phyloP scores from a whole-genome alignment of 805 yeast genomes.

The Lachancea lanzarotensis region DNA sequence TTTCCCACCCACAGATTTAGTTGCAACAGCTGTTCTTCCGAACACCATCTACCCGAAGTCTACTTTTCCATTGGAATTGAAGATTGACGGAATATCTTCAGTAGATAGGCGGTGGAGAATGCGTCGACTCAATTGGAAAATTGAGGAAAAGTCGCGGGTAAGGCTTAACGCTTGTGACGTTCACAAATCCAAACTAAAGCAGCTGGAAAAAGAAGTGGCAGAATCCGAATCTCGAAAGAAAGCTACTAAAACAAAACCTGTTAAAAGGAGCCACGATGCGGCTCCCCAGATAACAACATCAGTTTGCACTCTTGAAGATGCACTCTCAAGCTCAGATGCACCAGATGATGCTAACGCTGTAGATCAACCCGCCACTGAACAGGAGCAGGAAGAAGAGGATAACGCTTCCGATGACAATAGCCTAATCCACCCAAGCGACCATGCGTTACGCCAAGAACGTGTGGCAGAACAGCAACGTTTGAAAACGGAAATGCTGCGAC shows the following conservation, averaged over 20 bases:
- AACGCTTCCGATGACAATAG: slow-evolving; percentile 26
- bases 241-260: slow-evolving; percentile 21
- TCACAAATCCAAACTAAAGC: slow-evolving; percentile 46
- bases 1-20: slow-evolving; percentile 91
- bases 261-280: slow-evolving; percentile 35
- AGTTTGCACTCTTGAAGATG: slow-evolving; percentile 29
- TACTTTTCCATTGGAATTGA: slow-evolving; percentile 73
- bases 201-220: slow-evolving; percentile 22
- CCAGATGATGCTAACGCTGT: slow-evolving; percentile 3
- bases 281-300: slow-evolving; percentile 35
- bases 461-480: slow-evolving; percentile 28
- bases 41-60: slow-evolving; percentile 86
- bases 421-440: slow-evolving; percentile 33
- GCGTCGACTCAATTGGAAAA: slow-evolving; percentile 82
- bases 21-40: slow-evolving; percentile 82
- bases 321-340: slow-evolving; percentile 14
- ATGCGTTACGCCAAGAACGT: slow-evolving; percentile 32
- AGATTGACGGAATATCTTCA: slow-evolving; percentile 62
- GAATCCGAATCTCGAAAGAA: slow-evolving; percentile 31
- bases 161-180: slow-evolving; percentile 49
- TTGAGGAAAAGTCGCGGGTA: slow-evolving; percentile 74
- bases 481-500: slow-evolving; percentile 28
- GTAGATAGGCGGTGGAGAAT: slow-evolving; percentile 77
- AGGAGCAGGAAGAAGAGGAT: slow-evolving; percentile 8
- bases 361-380: slow-evolving; percentile 11